Percentiles rank a stretch among this genome's conserved stretches.
Conservation (phyloP, 2,329 filamentous ascomycete species). For the Apiospora koreana region DNA sequence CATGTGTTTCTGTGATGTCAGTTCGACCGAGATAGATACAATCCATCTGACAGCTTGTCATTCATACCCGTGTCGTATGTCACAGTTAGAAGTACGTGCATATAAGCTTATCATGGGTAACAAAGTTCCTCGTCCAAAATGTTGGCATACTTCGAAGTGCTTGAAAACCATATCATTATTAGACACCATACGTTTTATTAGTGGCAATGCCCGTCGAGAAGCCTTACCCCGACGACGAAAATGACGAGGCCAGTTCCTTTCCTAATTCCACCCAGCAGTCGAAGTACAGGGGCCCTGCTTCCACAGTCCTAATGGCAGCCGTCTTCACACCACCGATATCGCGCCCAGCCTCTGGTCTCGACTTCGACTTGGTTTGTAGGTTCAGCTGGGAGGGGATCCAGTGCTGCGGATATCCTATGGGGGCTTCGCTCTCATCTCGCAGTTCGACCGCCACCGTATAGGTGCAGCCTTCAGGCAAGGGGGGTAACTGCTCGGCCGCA, state of each 20-base stretch:
- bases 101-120: too few relatives aligned
- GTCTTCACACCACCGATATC: slow-evolving; percentile 43
- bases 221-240: not conserved
- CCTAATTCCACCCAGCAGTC: slow-evolving; percentile 68
- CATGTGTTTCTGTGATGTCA: not conserved
- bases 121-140: too few relatives aligned
- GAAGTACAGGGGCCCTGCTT: slow-evolving; percentile 61
- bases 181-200: not conserved
- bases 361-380: slow-evolving; percentile 41
- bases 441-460: slow-evolving; percentile 79
- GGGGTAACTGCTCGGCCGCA: slow-evolving; percentile 55
- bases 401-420: slow-evolving; percentile 61
- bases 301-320: slow-evolving; percentile 53
- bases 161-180: too few relatives aligned
- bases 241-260: slow-evolving; percentile 27
- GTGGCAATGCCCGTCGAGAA: not conserved
- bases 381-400: slow-evolving; percentile 60
- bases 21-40: not conserved
- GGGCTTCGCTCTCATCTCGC: slow-evolving; percentile 58
- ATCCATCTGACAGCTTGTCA: not conserved
- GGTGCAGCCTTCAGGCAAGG: slow-evolving; percentile 65
- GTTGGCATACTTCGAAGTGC: too few relatives aligned
- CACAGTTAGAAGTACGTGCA: too few relatives aligned
- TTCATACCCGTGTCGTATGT: not conserved
- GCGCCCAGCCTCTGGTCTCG: slow-evolving; percentile 30